Evolutionary conservation across 2,329 filamentous ascomycete genomes (phyloP).

Genomic region (Lachnellula cervina): DNA sequence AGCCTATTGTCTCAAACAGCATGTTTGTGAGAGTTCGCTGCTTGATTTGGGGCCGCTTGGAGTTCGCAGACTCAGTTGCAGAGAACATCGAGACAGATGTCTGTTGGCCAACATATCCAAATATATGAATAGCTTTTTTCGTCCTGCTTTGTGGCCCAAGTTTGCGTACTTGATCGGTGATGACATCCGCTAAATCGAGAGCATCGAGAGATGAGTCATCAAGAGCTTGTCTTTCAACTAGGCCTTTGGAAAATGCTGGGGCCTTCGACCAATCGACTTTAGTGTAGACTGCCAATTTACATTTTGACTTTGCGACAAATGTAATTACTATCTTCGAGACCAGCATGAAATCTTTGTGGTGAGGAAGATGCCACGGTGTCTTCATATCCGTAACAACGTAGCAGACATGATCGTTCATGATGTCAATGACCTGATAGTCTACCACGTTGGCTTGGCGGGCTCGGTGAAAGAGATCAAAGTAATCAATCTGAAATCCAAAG

Average conservation of each 20-base stretch:
- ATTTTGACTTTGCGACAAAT: slow-evolving; percentile 84
- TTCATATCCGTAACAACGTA: slow-evolving; percentile 60
- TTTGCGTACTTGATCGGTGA: slow-evolving; percentile 71
- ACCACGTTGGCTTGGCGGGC: slow-evolving; percentile 58
- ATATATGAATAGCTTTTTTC: slow-evolving; percentile 73
- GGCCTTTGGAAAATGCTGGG: slow-evolving; percentile 53
- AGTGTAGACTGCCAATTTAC: slow-evolving; percentile 83
- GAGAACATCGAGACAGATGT: slow-evolving; percentile 59
- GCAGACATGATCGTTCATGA: slow-evolving; percentile 69
- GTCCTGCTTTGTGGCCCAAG: slow-evolving; percentile 70
- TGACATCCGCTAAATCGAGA: slow-evolving; percentile 68
- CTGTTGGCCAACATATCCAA: slow-evolving; percentile 68
- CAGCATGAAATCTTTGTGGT: slow-evolving; percentile 71
- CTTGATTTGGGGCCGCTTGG: slow-evolving; percentile 54
- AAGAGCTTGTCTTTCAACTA: slow-evolving; percentile 67
- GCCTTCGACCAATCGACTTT: slow-evolving; percentile 80
- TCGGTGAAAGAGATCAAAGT: slow-evolving; percentile 59
- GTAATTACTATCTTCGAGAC: slow-evolving; percentile 92
- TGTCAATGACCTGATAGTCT: slow-evolving; percentile 83
- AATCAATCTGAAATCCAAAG: slow-evolving; percentile 74
- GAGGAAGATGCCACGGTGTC: slow-evolving; percentile 68
- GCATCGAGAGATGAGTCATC: slow-evolving; percentile 70
- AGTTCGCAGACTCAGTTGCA: slow-evolving; percentile 36
- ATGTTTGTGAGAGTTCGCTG: slow-evolving; percentile 61
- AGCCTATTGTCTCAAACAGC: slow-evolving; percentile 66